phyloP scores from a whole-genome alignment of 108 stramenopile species.

The Cyclotella kingstonii region DNA sequence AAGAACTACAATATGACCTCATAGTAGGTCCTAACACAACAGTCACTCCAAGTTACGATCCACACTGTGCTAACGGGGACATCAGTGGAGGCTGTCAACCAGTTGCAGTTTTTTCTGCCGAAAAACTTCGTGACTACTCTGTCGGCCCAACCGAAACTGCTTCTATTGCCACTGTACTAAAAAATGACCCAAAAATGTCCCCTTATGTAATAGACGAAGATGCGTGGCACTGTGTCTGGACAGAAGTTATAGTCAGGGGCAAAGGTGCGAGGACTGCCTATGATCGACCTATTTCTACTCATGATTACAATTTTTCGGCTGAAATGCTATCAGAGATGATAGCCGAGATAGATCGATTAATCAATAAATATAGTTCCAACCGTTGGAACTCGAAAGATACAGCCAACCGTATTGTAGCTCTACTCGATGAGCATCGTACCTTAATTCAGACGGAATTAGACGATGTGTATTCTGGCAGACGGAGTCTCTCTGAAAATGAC shows the following conservation, averaged over 20 bases:
- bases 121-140: constrained; percentile 16
- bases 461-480: constrained; percentile 23
- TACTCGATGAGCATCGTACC: constrained; percentile 23
- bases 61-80: constrained; percentile 12
- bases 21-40: constrained; percentile 19
- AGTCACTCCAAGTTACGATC: constrained; percentile 33
- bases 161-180: constrained; percentile 13
- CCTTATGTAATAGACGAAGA: constrained; percentile 21
- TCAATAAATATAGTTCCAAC: constrained; percentile 23
- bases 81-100: constrained; percentile 34
- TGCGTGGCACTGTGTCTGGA: constrained; percentile 35
- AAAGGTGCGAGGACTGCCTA: constrained; percentile 24
- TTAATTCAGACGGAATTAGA: constrained; percentile 19
- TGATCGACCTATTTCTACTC: constrained; percentile 7
- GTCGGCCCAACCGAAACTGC: constrained; percentile 21
- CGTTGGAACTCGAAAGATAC: constrained; percentile 24
- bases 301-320: constrained; percentile 6
- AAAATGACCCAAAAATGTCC: constrained; percentile 9
- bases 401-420: constrained; percentile 28
- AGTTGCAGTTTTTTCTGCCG: constrained; percentile 37
- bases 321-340: constrained; percentile 21
- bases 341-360: constrained; percentile 23
- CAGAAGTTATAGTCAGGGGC: constrained; percentile 12
- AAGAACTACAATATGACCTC: constrained; percentile 23
- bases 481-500: constrained; percentile 25